Evolutionary conservation across 2,329 filamentous ascomycete species (phyloP), one percentile per base, ranked within the genome.

Genomic region (Sphaceloma murrayae): DNA sequence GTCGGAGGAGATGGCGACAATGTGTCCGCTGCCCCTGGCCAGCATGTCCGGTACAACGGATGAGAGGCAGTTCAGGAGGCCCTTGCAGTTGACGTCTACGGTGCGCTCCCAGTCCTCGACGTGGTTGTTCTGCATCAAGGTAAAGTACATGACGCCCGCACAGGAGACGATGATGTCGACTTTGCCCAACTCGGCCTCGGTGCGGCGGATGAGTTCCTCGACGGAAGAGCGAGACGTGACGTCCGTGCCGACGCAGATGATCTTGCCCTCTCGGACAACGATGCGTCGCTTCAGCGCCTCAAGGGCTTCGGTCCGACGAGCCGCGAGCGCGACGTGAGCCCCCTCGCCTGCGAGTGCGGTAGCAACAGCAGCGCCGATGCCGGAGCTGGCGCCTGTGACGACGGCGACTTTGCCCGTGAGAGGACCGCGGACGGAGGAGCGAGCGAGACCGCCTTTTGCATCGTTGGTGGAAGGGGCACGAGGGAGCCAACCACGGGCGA

Each of bases 71-170:
- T 89, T 73, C 44, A 88, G 67, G 1, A 89, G 71, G 27, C 84
- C 84, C 64, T 88, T 88, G 76, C 84, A 88, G 67, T 89, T 89
- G 53, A 89, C 82, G 54, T 88, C 84, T 31, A 89, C 82, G 0
- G 83, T 88, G 47, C 75, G 80, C 51, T 87, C 78, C 84, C 84
- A 89, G 54, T 89, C 79, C 4, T 84, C 80, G 0, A 69, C 74
- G 51, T 82, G 73, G 11, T 68, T 73, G 58, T 87, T 88, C 46
- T 79, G 76, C 84, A 89, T 88, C 78, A 88, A 79, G 45, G 84
- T 88, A 64, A 79, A 89, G 66, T 89, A 89, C 84, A 89, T 89
- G 58, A 89, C 84, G 26, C 84, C 84, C 0, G 84, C 85, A 56
- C 82, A 85, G 30, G 78, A 78, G 39, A 89, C 76, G n/a, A 89